These are phyloP conservation scores for Endotrypanum monterogeii DNA, from an alignment of 208 protist species.

Conservation along the genomic window DNA sequence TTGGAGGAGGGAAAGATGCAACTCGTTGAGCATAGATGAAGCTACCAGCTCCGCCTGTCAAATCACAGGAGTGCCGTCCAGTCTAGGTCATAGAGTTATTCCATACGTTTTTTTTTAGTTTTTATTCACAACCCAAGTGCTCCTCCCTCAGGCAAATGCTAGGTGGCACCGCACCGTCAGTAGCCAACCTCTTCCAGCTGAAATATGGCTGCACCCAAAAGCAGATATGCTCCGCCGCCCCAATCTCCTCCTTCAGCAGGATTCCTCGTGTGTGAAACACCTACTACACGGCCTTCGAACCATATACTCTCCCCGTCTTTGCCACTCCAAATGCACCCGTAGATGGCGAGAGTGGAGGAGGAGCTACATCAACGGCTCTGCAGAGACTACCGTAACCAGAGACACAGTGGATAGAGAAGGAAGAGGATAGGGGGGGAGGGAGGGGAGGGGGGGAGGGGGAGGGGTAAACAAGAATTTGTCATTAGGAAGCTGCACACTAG, in stretches of 20 bases:
- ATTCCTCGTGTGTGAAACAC: background rate
- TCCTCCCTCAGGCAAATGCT: background rate
- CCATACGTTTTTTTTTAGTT: background rate
- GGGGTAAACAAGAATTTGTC: background rate
- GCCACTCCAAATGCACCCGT: background rate
- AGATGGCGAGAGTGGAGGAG: too few species aligned
- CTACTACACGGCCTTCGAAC: background rate
- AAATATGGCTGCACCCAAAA: background rate
- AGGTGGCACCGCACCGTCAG: background rate
- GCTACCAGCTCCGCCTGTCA: background rate
- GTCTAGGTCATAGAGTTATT: background rate
- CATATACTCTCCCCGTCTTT: background rate
- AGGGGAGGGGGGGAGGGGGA: background rate
- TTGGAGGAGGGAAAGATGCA: background rate
- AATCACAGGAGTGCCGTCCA: background rate
- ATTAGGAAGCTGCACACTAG: background rate
- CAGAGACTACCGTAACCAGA: too few species aligned
- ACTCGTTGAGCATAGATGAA: background rate
- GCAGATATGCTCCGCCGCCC: background rate
- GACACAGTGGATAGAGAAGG: too few species aligned
- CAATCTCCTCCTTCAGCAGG: too few species aligned
- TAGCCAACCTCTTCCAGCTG: background rate
- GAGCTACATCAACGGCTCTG: background rate
- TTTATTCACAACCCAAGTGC: background rate
- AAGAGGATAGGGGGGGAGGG: background rate